These are phyloP conservation scores for Mycena belliarum DNA, from an alignment of 768 basidiomycete genomes.

Conservation along the genomic window DNA sequence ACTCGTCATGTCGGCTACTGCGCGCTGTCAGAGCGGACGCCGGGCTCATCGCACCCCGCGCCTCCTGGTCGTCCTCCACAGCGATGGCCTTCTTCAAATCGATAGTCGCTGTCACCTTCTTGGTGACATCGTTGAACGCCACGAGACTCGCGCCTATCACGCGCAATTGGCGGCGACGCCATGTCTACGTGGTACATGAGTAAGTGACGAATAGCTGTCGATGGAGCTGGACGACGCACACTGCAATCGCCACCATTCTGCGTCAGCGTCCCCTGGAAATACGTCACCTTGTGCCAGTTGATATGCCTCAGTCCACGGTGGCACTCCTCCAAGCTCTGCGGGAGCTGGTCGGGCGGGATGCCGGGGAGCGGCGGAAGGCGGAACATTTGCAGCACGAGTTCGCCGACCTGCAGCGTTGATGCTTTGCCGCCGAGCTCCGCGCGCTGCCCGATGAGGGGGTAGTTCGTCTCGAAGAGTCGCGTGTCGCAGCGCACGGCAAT, in stretches of 20 bases:
- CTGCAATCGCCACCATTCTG: constrained; percentile 92
- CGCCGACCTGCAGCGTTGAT: constrained; percentile 75
- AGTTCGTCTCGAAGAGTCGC: constrained; percentile 78
- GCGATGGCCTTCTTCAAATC: constrained; percentile 81
- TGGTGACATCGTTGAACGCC: constrained; percentile 92
- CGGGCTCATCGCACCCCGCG: constrained; percentile 48
- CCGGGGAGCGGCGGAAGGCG: constrained; percentile 88
- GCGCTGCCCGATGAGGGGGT: constrained; percentile 79
- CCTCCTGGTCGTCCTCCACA: constrained; percentile 76
- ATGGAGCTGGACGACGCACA: constrained; percentile 47
- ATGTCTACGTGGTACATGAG: constrained; percentile 50
- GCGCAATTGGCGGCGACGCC: constrained; percentile 80
- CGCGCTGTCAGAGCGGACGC: constrained; percentile 37
- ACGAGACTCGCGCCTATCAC: constrained; percentile 85
- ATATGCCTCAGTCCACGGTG: constrained; percentile 84
- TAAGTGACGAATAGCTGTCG: no score
- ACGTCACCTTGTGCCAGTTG: constrained; percentile 92
- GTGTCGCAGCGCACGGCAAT: constrained; percentile 83
- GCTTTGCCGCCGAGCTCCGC: constrained; percentile 56
- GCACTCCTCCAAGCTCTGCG: constrained; percentile 92
- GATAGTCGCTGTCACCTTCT: constrained; percentile 87
- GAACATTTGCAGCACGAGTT: constrained; percentile 89
- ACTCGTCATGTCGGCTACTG: constrained; percentile 52
- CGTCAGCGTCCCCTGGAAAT: constrained; percentile 90
- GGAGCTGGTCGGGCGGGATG: constrained; percentile 71